A percentile compares a stretch with the other conserved stretches of the same genome.
Evolutionary conservation across 2,329 filamentous ascomycete genomes (phyloP).

Genomic region (Colletotrichum tofieldiae): DNA sequence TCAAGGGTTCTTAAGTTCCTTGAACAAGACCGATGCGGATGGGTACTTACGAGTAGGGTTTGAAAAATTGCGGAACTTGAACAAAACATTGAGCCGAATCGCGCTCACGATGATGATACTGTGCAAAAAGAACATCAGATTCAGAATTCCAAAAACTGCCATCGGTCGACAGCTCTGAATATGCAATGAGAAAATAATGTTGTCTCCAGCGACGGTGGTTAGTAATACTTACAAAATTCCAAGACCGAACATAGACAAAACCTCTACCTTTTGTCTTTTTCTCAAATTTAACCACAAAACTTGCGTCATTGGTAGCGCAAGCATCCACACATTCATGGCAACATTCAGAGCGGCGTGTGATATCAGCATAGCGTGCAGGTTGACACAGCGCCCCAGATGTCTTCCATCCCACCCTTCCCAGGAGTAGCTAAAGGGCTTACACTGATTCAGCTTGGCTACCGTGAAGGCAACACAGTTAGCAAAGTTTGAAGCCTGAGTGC

Average conservation of each 20-base stretch:
- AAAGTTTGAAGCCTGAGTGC: not conserved
- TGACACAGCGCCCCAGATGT: not conserved
- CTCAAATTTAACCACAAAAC: not conserved
- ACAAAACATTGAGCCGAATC: not conserved
- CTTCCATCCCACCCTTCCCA: slow-evolving; percentile 1
- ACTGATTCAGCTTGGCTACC: not conserved
- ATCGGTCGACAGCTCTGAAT: rapidly evolving
- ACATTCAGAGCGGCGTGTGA: not conserved
- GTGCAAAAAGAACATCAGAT: not conserved
- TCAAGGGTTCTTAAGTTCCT: too few relatives aligned
- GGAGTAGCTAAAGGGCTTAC: not conserved
- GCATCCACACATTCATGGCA: not conserved
- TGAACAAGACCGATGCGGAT: too few relatives aligned
- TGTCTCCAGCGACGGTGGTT: not conserved
- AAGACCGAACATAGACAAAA: not conserved
- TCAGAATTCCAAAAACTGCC: not conserved
- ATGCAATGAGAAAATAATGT: not conserved
- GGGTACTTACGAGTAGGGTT: not conserved
- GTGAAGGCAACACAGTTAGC: not conserved
- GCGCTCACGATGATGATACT: not conserved
- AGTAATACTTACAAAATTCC: not conserved
- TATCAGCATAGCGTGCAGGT: not conserved
- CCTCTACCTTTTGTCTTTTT: not conserved
- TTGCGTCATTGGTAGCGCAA: not conserved
- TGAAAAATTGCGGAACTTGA: not conserved